A percentile compares a stretch with the other conserved stretches of the same genome.
Evolutionary conservation across 2,329 filamentous ascomycete species (phyloP).

Genomic region (Geoglossum cookeanum): DNA sequence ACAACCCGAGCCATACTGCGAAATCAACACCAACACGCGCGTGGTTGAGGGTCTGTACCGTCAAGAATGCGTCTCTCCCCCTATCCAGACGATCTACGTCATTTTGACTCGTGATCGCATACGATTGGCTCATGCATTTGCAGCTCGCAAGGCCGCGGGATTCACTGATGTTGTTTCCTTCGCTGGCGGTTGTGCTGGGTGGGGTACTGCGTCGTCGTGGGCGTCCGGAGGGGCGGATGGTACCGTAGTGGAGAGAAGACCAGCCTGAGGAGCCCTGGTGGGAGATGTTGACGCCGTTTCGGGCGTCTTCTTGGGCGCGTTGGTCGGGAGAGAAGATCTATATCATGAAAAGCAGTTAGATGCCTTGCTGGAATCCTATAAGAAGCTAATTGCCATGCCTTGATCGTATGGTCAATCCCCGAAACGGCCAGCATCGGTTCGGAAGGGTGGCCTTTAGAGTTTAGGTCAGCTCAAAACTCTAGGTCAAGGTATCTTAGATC

Average conservation of each 20-base stretch:
- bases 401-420: conserved; percentile 49
- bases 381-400: conserved; percentile 15
- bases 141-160: conserved; percentile 32
- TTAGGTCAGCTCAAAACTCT: not conserved
- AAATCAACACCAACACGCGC: conserved; percentile 3
- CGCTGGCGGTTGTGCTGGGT: conserved; percentile 5
- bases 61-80: conserved; percentile 36
- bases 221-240: not conserved
- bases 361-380: not conserved
- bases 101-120: conserved; percentile 43
- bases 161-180: conserved; percentile 8
- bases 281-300: conserved; percentile 36
- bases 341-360: not conserved
- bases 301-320: conserved; percentile 35
- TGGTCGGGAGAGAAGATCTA: conserved; percentile 42
- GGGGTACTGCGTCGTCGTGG: conserved; percentile 5
- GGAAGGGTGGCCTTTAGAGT: conserved; percentile 37
- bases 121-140: conserved; percentile 38
- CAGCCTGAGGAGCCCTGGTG: conserved; percentile 25
- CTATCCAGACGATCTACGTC: conserved; percentile 39
- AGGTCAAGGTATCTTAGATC: not conserved
- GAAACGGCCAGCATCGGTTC: conserved; percentile 47
- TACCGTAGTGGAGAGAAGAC: conserved; percentile 18
- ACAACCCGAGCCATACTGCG: conserved; percentile 3
- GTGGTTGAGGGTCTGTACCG: conserved; percentile 17